A percentile compares a stretch with the other conserved stretches of the same genome.
Conservation (phyloP, 441 rosid species). For the Erodium trifolium region DNA sequence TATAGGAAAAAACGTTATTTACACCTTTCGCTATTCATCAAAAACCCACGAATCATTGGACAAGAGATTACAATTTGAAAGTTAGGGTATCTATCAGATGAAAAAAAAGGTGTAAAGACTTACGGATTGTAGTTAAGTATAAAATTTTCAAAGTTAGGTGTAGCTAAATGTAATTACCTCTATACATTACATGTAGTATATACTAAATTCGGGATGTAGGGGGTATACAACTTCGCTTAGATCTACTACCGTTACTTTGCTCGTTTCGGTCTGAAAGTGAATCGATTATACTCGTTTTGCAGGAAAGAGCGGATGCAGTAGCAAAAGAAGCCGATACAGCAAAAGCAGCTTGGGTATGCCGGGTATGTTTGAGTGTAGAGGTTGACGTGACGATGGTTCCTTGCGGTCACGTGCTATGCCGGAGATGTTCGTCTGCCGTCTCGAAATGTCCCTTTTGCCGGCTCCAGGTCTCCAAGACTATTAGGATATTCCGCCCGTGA, state of each 20-base stretch:
- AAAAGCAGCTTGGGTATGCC: conserved; percentile 80
- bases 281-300: conserved; percentile 19
- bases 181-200: too few species aligned
- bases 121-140: too few species aligned
- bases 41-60: too few species aligned
- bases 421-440: conserved; percentile 73
- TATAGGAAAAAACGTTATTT: too few species aligned
- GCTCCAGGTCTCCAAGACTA: conserved; percentile 53
- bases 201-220: too few species aligned
- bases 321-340: conserved; percentile 80
- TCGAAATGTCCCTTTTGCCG: conserved; percentile 92
- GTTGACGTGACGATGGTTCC: conserved; percentile 75
- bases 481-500: conserved; percentile 68
- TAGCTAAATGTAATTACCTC: too few species aligned
- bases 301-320: conserved; percentile 75
- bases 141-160: too few species aligned
- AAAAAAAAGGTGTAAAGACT: too few species aligned
- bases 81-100: too few species aligned
- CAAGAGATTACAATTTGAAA: too few species aligned
- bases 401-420: conserved; percentile 90
- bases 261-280: too few species aligned
- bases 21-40: too few species aligned
- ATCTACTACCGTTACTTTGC: neutral
- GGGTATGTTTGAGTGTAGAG: conserved; percentile 79
- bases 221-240: neutral